A percentile compares a stretch with the other conserved stretches of the same genome.
Conservation (phyloP, 257 asterid genomes). For the Phtheirospermum japonicum region DNA sequence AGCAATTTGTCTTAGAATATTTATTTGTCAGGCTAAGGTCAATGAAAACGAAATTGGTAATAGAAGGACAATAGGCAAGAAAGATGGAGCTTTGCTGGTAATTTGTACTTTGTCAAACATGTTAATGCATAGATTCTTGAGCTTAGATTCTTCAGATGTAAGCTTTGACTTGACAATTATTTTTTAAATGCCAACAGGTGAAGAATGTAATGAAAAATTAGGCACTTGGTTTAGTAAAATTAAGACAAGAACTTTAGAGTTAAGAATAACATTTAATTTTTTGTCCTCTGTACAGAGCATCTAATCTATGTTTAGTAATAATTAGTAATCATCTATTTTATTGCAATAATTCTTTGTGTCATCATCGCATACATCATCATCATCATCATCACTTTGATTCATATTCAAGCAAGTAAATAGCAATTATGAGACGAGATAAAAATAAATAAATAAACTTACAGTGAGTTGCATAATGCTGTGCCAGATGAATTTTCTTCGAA, state of each 20-base stretch:
- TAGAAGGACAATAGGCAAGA: slow-evolving; percentile 41
- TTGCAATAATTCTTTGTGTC: neutral
- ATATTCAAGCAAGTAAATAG: neutral
- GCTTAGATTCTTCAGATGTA: slow-evolving; percentile 38
- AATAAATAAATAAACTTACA: slow-evolving; percentile 1
- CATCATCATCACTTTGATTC: neutral
- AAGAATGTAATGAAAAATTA: slow-evolving; percentile 9
- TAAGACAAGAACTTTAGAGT: slow-evolving; percentile 7
- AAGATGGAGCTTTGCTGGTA: slow-evolving; percentile 48
- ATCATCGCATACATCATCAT: neutral
- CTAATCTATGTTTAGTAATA: slow-evolving; percentile 23
- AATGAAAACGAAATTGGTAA: slow-evolving; percentile 31
- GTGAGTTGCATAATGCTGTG: neutral
- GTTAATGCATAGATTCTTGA: slow-evolving; percentile 23
- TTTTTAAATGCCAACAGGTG: slow-evolving; percentile 27
- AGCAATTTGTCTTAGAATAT: slow-evolving; percentile 26
- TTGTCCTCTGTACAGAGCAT: slow-evolving; percentile 20
- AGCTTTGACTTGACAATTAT: slow-evolving; percentile 37
- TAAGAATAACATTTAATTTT: slow-evolving; percentile 18
- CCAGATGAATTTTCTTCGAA: slow-evolving; percentile 4
- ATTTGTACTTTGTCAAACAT: slow-evolving; percentile 32
- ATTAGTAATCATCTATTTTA: neutral
- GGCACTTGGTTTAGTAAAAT: neutral
- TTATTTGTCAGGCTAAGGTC: slow-evolving; percentile 26
- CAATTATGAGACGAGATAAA: neutral